phyloP scores from a whole-genome alignment of 2,329 filamentous ascomycete genomes.

The Davidsoniella virescens region DNA sequence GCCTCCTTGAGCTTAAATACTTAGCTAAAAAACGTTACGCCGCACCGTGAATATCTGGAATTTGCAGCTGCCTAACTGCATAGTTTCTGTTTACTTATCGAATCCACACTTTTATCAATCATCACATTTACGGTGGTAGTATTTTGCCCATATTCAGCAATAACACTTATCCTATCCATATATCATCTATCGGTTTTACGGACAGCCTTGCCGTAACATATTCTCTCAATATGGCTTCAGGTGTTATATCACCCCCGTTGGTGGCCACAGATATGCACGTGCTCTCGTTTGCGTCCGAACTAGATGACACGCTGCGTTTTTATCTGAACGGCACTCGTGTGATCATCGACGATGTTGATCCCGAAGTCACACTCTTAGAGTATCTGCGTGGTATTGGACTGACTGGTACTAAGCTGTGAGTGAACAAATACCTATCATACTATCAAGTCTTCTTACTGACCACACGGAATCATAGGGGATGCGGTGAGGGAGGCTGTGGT shows the following conservation, averaged over 20 bases:
- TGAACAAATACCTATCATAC: slow-evolving; percentile 11
- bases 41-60: too few species aligned
- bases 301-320: slow-evolving; percentile 79
- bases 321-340: slow-evolving; percentile 91
- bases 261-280: neutral
- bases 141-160: too few species aligned
- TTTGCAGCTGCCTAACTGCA: too few species aligned
- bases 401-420: slow-evolving; percentile 78
- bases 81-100: too few species aligned
- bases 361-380: slow-evolving; percentile 80
- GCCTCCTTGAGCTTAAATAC: too few species aligned
- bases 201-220: too few species aligned
- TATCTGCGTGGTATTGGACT: slow-evolving; percentile 85
- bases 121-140: too few species aligned
- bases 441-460: too few species aligned
- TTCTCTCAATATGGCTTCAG: neutral
- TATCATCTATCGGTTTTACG: too few species aligned
- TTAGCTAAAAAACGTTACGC: too few species aligned
- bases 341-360: slow-evolving; percentile 70
- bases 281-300: slow-evolving; percentile 47
- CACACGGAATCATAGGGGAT: slow-evolving; percentile 38
- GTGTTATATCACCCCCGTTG: neutral
- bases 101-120: too few species aligned
- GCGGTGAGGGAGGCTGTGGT: slow-evolving; percentile 89
- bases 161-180: too few species aligned